A percentile compares a stretch with the other conserved stretches of the same genome.
These are phyloP conservation scores for Botrytis deweyae DNA, from an alignment of 2,329 filamentous ascomycete genomes.

Conservation along the genomic window DNA sequence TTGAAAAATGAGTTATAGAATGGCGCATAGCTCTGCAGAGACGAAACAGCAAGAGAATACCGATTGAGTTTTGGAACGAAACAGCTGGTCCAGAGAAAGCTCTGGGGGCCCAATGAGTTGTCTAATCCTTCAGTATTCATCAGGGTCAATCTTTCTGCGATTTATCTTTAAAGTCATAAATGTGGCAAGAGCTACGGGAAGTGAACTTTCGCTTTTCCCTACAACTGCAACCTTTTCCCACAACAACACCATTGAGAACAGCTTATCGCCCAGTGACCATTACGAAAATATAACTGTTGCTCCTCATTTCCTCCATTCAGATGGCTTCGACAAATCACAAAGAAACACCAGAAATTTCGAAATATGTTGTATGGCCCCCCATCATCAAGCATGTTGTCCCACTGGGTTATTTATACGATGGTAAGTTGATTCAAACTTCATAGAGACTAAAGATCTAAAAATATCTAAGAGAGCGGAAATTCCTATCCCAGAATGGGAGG, in stretches of 20 bases:
- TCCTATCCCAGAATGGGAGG: slow-evolving; percentile 29
- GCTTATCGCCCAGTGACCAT: neutral
- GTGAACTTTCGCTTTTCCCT: neutral
- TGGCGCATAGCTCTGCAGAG: neutral
- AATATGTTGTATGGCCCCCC: slow-evolving; percentile 20
- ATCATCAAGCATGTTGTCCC: slow-evolving; percentile 17
- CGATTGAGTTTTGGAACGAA: neutral
- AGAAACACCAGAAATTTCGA: neutral
- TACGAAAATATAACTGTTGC: neutral
- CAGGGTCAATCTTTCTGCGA: neutral
- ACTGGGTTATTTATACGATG: slow-evolving; percentile 26
- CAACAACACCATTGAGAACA: neutral
- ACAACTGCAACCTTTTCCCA: neutral
- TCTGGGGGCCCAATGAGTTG: neutral
- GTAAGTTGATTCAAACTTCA: slow-evolving; percentile 17
- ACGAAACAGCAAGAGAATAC: neutral
- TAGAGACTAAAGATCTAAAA: slow-evolving; percentile 12
- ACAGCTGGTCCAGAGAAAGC: neutral
- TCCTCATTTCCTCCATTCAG: neutral
- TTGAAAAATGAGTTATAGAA: neutral
- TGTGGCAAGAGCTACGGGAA: slow-evolving; percentile 6
- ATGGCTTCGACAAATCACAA: slow-evolving; percentile 2
- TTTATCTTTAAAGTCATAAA: slow-evolving; percentile 1
- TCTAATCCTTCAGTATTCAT: neutral
- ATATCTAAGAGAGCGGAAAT: slow-evolving; percentile 23